A percentile compares a stretch with the other conserved stretches of the same genome.
Evolutionary conservation across 208 protist genomes (phyloP).

Genomic region (Zelonia costaricensis): DNA sequence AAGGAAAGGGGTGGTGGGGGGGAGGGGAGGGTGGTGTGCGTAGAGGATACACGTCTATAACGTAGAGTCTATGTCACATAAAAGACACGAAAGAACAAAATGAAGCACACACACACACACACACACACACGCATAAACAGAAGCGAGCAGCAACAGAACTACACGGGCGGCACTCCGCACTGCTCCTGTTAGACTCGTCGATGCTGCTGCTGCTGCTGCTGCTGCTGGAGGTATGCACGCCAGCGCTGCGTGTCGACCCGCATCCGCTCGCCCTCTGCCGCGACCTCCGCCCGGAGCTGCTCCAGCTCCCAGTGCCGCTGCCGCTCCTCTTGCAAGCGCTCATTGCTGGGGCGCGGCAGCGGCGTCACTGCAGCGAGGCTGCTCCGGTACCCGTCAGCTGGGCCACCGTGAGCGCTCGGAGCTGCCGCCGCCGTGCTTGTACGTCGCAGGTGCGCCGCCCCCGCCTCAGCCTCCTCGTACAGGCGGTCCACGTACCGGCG

Average conservation of each 20-base stretch:
- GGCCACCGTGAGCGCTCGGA: too few relatives aligned
- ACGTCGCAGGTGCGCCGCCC: conserved; percentile 13
- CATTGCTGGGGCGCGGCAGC: neutral
- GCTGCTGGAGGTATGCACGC: conserved; percentile 35
- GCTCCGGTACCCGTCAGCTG: too few relatives aligned
- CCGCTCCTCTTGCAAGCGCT: conserved; percentile 1
- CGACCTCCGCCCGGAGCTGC: conserved; percentile 52
- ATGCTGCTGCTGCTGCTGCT: conserved; percentile 12
- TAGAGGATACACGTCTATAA: too few relatives aligned
- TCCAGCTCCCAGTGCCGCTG: conserved; percentile 24
- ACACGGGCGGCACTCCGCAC: neutral
- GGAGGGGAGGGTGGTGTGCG: too few relatives aligned
- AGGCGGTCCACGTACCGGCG: conserved; percentile 35
- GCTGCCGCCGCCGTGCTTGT: neutral
- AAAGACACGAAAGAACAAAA: too few relatives aligned
- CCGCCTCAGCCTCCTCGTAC: conserved; percentile 31
- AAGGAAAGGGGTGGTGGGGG: too few relatives aligned
- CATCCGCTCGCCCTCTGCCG: conserved; percentile 54
- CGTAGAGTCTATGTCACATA: too few relatives aligned
- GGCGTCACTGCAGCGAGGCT: neutral
- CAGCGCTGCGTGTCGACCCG: conserved; percentile 49
- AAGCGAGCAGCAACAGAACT: neutral
- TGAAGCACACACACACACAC: neutral
- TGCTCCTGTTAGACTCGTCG: neutral
- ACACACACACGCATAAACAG: neutral